Evolutionary conservation across 306 rosid species (phyloP).

Genomic region (Inga leiocalycina): DNA sequence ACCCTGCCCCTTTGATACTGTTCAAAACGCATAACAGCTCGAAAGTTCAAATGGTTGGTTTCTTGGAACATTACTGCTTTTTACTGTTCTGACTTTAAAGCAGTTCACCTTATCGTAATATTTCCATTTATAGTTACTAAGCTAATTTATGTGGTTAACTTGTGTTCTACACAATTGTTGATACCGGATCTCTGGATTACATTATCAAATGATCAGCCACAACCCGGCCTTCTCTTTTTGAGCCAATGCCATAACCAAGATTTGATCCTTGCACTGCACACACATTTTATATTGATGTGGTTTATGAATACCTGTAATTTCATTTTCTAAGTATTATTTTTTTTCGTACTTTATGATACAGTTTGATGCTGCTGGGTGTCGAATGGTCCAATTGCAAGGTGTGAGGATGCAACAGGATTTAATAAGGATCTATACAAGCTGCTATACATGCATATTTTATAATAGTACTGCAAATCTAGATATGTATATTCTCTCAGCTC

Average conservation of each 20-base stretch:
- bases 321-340: conserved; percentile 6
- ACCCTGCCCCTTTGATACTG: conserved; percentile 18
- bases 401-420: conserved; percentile 5
- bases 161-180: neutral
- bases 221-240: no score
- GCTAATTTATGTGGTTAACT: neutral
- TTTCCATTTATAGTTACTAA: conserved; percentile 2
- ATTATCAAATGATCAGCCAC: conserved; percentile 12
- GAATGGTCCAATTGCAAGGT: conserved; percentile 25
- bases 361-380: conserved; percentile 8
- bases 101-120: conserved; percentile 5
- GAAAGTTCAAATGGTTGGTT: conserved; percentile 37
- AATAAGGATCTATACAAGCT: conserved; percentile 23
- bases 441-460: conserved; percentile 13
- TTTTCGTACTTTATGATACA: conserved; percentile 3
- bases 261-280: conserved; percentile 9
- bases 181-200: conserved; percentile 4
- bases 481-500: conserved; percentile 32
- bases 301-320: conserved; percentile 20
- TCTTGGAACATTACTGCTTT: conserved; percentile 15
- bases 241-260: neutral
- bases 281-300: conserved; percentile 21
- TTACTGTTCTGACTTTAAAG: conserved; percentile 25
- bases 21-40: conserved; percentile 31
- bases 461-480: conserved; percentile 29